Evolutionary conservation across 805 yeast genomes (phyloP).

Genomic region (Novakomyces olei): DNA sequence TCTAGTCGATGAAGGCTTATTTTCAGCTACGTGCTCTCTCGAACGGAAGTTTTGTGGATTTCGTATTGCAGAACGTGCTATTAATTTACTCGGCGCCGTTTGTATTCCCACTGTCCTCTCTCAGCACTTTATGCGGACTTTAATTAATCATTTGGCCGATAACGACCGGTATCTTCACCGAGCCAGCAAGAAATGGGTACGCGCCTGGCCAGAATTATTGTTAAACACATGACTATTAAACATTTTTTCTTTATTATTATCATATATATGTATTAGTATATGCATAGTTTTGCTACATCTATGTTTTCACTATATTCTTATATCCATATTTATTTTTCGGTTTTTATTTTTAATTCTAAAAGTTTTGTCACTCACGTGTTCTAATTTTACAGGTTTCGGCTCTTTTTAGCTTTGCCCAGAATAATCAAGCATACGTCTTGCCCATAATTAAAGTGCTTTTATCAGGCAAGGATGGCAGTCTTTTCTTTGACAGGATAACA

Average conservation of each 20-base stretch:
- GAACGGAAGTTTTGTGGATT: conserved; percentile 80
- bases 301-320: too few species aligned
- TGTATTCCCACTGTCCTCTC: conserved; percentile 12
- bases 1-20: conserved; percentile 60
- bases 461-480: conserved; percentile 29
- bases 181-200: too few species aligned
- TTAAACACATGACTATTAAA: too few species aligned
- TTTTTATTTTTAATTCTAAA: too few species aligned
- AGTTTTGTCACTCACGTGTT: too few species aligned
- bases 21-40: conserved; percentile 51
- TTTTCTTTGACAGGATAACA: conserved; percentile 56
- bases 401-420: conserved; percentile 10
- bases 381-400: too few species aligned
- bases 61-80: conserved; percentile 36
- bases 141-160: conserved; percentile 57
- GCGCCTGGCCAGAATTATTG: conserved; percentile 21
- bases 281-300: too few species aligned
- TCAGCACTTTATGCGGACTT: conserved; percentile 40
- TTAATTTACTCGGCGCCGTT: conserved; percentile 15
- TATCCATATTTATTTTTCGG: too few species aligned
- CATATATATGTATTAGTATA: too few species aligned
- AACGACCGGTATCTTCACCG: conserved; percentile 42
- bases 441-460: conserved; percentile 17
- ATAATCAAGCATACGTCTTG: conserved; percentile 17
- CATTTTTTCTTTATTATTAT: too few species aligned